Evolutionary conservation across 129 eudicot genomes (phyloP), one percentile per base, ranked within the genome.

Genomic region (Helianthus tuberosus): DNA sequence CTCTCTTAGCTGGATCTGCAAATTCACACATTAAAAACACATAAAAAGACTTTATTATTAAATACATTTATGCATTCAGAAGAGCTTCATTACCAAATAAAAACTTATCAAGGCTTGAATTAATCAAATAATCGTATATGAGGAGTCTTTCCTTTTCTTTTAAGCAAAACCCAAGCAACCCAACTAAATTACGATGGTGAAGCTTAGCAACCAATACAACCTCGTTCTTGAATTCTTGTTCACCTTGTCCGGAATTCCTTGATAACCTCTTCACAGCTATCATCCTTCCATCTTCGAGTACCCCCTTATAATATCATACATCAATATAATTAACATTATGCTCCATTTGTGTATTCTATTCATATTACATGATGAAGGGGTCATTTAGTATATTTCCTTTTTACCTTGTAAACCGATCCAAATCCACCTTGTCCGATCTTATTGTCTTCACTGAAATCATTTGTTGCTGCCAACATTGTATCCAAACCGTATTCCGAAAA

Each of bases 371-470:
- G n/a, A 72, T 38, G 35, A 32, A 25, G 50, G 13, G 47, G 61
- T 62, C 25, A 47, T 25, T 25, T 25, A 25, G 2, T 0, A 25
- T 25, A 25, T 2, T 1, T 25, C 29, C 2, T n/a, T 3, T 39
- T 67, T 63, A 83, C 86, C 83, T 83, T 73, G 73, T 78, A 83
- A 4, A 83, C 86, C 3, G 58, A 57, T 15, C 81, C 87, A 64
- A 78, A 83, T 73, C 87, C 87, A 63, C 87, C 87, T 12, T 74
- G 41, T 4, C 87, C 87, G 13, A 83, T 71, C 35, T 74, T 83
- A 32, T 74, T 78, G 4, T 12, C 12, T 6, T 68, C 63, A 7
- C n/a, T n/a, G n/a, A n/a, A n/a, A n/a, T n/a, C n/a, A n/a, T n/a
- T n/a, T n/a, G n/a, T n/a, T n/a, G n/a, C 87, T 15, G n/a, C 60